Conservation (phyloP, 306 rosid genomes). For the Cucurbita maxima region DNA sequence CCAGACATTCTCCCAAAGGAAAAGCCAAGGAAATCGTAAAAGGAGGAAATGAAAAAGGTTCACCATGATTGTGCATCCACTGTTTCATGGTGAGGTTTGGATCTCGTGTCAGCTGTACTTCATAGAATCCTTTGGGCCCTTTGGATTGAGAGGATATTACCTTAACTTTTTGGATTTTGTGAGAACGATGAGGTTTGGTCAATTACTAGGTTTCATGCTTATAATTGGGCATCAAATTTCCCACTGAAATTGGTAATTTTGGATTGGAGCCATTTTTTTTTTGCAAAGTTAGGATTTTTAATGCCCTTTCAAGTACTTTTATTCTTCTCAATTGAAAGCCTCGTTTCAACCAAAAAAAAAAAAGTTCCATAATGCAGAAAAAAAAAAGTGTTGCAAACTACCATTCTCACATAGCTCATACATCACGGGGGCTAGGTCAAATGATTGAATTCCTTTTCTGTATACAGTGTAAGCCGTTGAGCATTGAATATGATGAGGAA, state of each 20-base stretch:
- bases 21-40: too few relatives aligned
- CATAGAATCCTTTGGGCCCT: neutral
- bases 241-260: neutral
- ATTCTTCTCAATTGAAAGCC: neutral
- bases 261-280: neutral
- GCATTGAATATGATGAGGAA: neutral
- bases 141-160: neutral
- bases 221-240: neutral
- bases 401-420: neutral
- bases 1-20: too few relatives aligned
- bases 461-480: neutral
- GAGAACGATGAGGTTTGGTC: neutral
- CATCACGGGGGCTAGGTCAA: neutral
- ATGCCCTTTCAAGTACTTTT: neutral
- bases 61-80: neutral
- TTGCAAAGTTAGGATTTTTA: neutral
- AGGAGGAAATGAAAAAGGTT: too few relatives aligned
- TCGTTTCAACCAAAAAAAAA: neutral
- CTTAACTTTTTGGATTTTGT: neutral
- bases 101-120: neutral
- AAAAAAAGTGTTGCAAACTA: neutral
- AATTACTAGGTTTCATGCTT: neutral
- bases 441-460: neutral
- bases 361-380: neutral
- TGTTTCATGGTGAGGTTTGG: neutral